phyloP scores from a whole-genome alignment of 768 basidiomycete species.

The Boletus pseudopeckii region DNA sequence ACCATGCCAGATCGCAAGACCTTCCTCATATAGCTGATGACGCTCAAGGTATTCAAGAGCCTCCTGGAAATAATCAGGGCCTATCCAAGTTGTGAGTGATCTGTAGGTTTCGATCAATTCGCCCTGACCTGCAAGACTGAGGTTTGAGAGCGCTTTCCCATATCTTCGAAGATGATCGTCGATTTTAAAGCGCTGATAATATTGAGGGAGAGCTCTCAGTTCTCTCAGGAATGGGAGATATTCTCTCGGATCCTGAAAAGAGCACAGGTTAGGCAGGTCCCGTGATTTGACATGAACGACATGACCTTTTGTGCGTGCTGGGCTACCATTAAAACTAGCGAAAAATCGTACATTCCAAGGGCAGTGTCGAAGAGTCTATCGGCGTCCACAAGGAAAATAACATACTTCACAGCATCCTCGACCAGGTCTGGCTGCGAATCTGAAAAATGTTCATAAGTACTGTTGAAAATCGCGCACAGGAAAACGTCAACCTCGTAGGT shows the following conservation, averaged over 20 bases:
- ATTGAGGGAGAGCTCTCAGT: constrained; percentile 65
- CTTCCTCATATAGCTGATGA: constrained; percentile 71
- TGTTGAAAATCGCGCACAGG: neutral
- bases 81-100: constrained; percentile 37
- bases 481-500: constrained; percentile 61
- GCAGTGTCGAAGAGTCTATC: constrained; percentile 90
- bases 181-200: constrained; percentile 86
- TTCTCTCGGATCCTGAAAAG: constrained; percentile 85
- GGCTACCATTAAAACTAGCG: constrained; percentile 90
- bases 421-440: constrained; percentile 64
- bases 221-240: constrained; percentile 96
- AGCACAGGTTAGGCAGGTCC: constrained; percentile 3
- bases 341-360: constrained; percentile 98
- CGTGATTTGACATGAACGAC: neutral
- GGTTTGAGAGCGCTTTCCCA: constrained; percentile 68
- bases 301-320: constrained; percentile 93
- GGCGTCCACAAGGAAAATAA: constrained; percentile 96
- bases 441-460: constrained; percentile 1
- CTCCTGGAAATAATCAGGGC: constrained; percentile 70
- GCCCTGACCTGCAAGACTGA: constrained; percentile 64
- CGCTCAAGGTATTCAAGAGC: constrained; percentile 75
- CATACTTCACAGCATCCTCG: constrained; percentile 96
- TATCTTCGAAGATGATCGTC: constrained; percentile 87
- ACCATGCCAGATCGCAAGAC: constrained; percentile 69
- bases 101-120: neutral